Conservation (phyloP, 225 moss, liverwort and hornwort genomes). For the Straminergon stramineum region DNA sequence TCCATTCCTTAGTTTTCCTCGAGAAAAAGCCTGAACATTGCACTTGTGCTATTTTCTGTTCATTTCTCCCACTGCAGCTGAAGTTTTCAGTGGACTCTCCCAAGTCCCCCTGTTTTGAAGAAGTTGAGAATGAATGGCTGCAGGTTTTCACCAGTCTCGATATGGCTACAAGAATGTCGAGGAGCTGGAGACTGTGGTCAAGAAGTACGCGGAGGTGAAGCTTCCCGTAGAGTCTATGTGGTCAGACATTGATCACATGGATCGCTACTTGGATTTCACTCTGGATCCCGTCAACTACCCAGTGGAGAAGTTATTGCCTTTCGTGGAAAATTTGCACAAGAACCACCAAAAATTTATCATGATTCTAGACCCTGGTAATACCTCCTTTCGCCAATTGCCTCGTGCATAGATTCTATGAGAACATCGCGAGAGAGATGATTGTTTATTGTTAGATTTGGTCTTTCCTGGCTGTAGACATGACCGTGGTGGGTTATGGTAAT, state of each 20-base stretch:
- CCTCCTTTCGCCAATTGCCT: background rate
- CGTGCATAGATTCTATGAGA: background rate
- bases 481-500: background rate
- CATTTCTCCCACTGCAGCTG: background rate
- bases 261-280: conserved; percentile 45
- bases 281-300: conserved; percentile 43
- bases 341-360: conserved; percentile 63
- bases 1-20: background rate
- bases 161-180: conserved; percentile 46
- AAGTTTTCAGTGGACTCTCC: background rate
- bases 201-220: conserved; percentile 36
- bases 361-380: conserved; percentile 79
- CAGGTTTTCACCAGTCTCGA: conserved; percentile 45
- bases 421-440: background rate
- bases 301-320: conserved; percentile 27
- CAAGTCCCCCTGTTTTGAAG: background rate
- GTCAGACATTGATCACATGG: conserved; percentile 63
- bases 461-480: background rate
- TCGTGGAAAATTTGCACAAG: conserved; percentile 56
- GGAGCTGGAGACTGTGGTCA: conserved; percentile 33
- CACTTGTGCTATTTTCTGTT: background rate
- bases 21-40: background rate
- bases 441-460: background rate
- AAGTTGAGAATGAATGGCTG: background rate
- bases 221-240: conserved; percentile 55